These are phyloP conservation scores for Pseudogymnoascus sp. DNA, from an alignment of 2,329 filamentous ascomycete genomes.

Conservation along the genomic window DNA sequence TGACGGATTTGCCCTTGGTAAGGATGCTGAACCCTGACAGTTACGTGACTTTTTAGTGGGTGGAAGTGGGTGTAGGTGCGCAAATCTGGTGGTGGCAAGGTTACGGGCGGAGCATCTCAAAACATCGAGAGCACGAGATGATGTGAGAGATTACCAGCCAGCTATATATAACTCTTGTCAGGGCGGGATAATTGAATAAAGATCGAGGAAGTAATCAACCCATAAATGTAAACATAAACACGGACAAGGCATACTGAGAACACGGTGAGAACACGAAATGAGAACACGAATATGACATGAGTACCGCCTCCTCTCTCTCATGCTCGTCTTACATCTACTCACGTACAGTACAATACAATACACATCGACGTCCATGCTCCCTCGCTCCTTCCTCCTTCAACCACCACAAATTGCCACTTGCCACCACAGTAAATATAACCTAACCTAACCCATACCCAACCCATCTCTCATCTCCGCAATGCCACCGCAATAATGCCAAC, in stretches of 20 bases:
- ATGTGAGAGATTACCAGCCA: background rate
- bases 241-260: background rate
- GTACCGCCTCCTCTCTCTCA: background rate
- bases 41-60: background rate
- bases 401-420: background rate
- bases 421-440: too few relatives aligned
- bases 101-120: background rate
- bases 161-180: background rate
- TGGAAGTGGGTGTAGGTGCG: too few relatives aligned
- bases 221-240: background rate
- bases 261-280: background rate
- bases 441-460: background rate
- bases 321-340: too few relatives aligned
- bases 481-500: background rate
- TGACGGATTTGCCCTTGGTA: background rate
- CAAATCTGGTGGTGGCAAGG: background rate
- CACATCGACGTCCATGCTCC: background rate
- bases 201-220: background rate
- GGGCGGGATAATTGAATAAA: background rate
- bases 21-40: background rate
- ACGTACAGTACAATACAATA: background rate
- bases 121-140: background rate
- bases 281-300: background rate
- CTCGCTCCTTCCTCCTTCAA: background rate
- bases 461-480: background rate